Evolutionary conservation across 129 eudicot genomes (phyloP).

Genomic region (Glebionis coronaria): DNA sequence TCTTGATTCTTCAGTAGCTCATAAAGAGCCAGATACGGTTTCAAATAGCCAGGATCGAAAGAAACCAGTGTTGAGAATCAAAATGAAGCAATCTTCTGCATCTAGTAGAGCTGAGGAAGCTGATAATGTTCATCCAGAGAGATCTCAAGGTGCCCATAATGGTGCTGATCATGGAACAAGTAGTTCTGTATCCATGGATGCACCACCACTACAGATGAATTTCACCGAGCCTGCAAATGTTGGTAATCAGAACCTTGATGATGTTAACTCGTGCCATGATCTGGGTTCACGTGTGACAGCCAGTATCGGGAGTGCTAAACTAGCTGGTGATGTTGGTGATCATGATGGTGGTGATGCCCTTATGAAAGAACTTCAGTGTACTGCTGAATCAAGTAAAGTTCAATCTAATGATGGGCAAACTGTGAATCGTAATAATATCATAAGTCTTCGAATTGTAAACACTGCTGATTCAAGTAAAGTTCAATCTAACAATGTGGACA

Average conservation of each 20-base stretch:
- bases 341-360: conserved; percentile 40
- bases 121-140: conserved; percentile 35
- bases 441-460: conserved; percentile 33
- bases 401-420: conserved; percentile 30
- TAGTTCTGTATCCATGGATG: conserved; percentile 81
- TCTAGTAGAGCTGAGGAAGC: conserved; percentile 59
- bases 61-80: conserved; percentile 59
- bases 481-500: conserved; percentile 10
- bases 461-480: conserved; percentile 11
- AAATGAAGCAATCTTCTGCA: conserved; percentile 69
- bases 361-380: conserved; percentile 75
- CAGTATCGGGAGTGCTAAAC: conserved; percentile 83
- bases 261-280: conserved; percentile 81
- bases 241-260: conserved; percentile 65
- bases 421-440: conserved; percentile 24
- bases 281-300: conserved; percentile 91
- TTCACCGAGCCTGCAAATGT: conserved; percentile 37
- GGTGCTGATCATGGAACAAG: conserved; percentile 74
- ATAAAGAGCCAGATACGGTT: conserved; percentile 46
- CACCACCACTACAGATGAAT: conserved; percentile 55
- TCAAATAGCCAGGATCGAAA: conserved; percentile 59
- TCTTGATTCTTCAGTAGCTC: conserved; percentile 37
- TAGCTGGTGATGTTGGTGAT: conserved; percentile 22
- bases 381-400: conserved; percentile 88
- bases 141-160: conserved; percentile 46